Evolutionary conservation across 1,284 basidiomycete species (phyloP).

Genomic region (Stereum hirsutum): DNA sequence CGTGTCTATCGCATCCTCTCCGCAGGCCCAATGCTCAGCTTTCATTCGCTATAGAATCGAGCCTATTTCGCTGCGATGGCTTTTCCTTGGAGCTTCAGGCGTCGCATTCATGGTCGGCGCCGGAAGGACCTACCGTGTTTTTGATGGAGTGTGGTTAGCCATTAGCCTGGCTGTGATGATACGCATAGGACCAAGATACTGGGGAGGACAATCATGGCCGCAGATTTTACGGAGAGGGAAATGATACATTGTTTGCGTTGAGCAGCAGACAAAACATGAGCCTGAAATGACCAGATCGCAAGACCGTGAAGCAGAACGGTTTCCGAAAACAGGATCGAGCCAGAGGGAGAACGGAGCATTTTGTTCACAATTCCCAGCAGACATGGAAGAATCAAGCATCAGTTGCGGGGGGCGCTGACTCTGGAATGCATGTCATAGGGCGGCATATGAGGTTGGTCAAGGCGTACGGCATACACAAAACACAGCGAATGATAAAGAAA

Average conservation of each 20-base stretch:
- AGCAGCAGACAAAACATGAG: neutral
- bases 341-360: no score
- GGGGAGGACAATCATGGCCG: conserved; percentile 8
- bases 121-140: conserved; percentile 49
- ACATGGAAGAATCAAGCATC: no score
- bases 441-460: conserved; percentile 5
- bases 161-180: conserved; percentile 15
- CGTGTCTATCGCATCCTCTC: neutral
- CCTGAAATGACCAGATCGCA: neutral
- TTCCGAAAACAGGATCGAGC: neutral
- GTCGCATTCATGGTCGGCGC: conserved; percentile 53
- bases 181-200: conserved; percentile 15
- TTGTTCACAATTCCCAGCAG: no score
- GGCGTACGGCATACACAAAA: conserved; percentile 33
- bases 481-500: conserved; percentile 17
- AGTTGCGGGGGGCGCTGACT: neutral
- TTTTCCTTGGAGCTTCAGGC: conserved; percentile 36
- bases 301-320: neutral
- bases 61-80: conserved; percentile 33
- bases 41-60: conserved; percentile 23
- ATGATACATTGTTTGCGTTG: no score
- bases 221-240: no score
- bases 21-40: neutral
- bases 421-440: conserved; percentile 7
- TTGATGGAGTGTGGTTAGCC: conserved; percentile 30